Evolutionary conservation across 2,329 filamentous ascomycete genomes (phyloP).

Genomic region (Sclerotinia sclerotiorum): DNA sequence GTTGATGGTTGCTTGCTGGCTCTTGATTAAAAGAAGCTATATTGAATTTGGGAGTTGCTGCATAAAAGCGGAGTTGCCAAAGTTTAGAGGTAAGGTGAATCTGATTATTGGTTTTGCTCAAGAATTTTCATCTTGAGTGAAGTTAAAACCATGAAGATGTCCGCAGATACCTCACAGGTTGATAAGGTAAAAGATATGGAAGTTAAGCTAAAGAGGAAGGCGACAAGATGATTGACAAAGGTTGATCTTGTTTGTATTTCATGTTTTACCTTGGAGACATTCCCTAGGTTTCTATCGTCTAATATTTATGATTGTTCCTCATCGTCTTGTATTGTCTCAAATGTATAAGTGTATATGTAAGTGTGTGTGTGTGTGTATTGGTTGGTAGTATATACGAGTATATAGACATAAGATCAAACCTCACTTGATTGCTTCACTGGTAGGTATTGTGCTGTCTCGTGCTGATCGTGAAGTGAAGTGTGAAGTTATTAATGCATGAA

Average conservation of each 20-base stretch:
- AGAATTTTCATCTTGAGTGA: not conserved
- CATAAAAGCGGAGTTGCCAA: conserved; percentile 4
- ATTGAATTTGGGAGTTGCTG: not conserved
- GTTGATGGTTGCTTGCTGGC: not conserved
- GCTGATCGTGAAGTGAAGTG: not conserved
- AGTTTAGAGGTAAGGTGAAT: not conserved
- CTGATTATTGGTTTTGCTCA: not conserved
- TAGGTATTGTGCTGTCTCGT: not conserved
- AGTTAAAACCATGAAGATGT: not conserved
- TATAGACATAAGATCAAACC: not conserved
- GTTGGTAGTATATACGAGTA: too few species aligned
- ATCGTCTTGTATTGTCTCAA: not conserved
- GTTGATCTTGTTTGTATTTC: conserved; percentile 4
- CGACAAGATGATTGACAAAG: not conserved
- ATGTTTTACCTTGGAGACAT: conserved; percentile 1
- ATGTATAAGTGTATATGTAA: not conserved
- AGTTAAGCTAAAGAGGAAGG: conserved; percentile 7
- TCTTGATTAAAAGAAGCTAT: not conserved
- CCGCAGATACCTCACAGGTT: too few species aligned
- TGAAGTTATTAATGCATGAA: not conserved
- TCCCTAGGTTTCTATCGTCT: not conserved
- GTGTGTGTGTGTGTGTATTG: not conserved
- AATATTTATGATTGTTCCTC: not conserved
- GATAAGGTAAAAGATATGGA: not conserved
- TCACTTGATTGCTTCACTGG: not conserved